phyloP scores from a whole-genome alignment of 148 eudicot genomes.

The Camellia granthamiana region DNA sequence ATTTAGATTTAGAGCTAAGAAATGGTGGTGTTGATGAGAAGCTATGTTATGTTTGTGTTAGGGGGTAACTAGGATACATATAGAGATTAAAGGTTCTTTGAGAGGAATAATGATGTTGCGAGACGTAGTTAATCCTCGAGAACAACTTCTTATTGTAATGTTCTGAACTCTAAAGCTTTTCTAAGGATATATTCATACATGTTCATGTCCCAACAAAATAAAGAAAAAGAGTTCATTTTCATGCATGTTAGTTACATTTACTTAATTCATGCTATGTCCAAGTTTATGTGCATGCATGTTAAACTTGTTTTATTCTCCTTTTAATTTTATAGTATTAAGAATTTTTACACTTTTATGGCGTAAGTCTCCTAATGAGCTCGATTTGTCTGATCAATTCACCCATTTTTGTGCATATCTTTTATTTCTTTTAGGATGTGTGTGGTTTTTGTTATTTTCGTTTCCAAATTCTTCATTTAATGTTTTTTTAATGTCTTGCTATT shows the following conservation, averaged over 20 bases:
- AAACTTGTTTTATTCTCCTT: background rate
- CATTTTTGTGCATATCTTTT: background rate
- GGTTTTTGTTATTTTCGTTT: background rate
- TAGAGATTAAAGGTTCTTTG: background rate
- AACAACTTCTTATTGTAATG: constrained; percentile 30
- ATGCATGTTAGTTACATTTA: background rate
- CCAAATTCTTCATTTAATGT: background rate
- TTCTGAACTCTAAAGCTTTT: background rate
- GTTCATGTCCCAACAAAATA: background rate
- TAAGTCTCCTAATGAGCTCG: background rate
- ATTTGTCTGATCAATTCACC: background rate
- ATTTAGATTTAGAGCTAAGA: constrained; percentile 18
- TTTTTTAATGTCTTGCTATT: background rate
- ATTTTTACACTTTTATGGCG: background rate
- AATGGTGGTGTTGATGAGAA: constrained; percentile 10
- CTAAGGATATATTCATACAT: background rate
- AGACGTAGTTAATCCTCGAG: constrained; percentile 31
- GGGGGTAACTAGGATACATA: background rate
- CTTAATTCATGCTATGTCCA: background rate
- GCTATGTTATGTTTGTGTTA: background rate
- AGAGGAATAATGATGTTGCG: constrained; percentile 20
- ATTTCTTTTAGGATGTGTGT: background rate
- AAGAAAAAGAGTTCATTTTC: background rate
- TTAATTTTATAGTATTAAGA: background rate
- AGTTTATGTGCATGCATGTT: no score